Evolutionary conservation across 495 filamentous ascomycete genomes (phyloP), one percentile per base, ranked within the genome.

Genomic region (Acidomyces sp.): DNA sequence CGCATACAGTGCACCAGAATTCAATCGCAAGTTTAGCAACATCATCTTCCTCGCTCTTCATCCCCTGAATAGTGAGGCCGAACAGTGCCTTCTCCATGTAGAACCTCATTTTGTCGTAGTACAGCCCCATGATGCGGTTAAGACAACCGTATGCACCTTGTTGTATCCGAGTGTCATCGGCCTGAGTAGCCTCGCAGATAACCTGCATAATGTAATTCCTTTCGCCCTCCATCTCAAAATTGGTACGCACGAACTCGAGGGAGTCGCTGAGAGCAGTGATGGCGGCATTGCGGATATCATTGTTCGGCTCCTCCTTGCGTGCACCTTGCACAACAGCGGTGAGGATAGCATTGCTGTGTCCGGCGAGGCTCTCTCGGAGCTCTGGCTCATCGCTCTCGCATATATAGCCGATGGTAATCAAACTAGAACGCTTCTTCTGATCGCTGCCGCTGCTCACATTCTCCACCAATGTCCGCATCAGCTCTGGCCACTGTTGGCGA

Each of bases 41-140:
- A 61, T 96, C 90, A 59, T 97, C 90, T 52, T 97, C 90, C 7
- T 83, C 80, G 59, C 77, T 88, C 70, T 90, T 93, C 92, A 97
- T 97, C 41, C 90, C 92, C 66, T 93, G 76, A 44, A 96, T 92
- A n/a, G 92, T 97, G 11, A 97, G 71, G 32, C 92, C 90, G 59
- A 96, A 97, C 26, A 97, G 69, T 32, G 90, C 90, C 72, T 95
- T 96, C 72, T 97, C 92, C 90, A 97, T 97, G 68, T 97, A 97
- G 66, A 93, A 96, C 53, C 85, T 75, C 90, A 97, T 97, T 67
- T 93, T 87, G 54, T 96, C 90, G 59, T 97, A 97, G 66, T 97
- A 96, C 27, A 93, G 69, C 43, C 70, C 82, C 90, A 97, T 97
- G 59, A 97, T 93, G 54, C 87, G 75, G 73, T 96, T 96, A 55